Evolutionary conservation across 2,329 filamentous ascomycete species (phyloP).

Genomic region (Thielaviopsis euricoi): DNA sequence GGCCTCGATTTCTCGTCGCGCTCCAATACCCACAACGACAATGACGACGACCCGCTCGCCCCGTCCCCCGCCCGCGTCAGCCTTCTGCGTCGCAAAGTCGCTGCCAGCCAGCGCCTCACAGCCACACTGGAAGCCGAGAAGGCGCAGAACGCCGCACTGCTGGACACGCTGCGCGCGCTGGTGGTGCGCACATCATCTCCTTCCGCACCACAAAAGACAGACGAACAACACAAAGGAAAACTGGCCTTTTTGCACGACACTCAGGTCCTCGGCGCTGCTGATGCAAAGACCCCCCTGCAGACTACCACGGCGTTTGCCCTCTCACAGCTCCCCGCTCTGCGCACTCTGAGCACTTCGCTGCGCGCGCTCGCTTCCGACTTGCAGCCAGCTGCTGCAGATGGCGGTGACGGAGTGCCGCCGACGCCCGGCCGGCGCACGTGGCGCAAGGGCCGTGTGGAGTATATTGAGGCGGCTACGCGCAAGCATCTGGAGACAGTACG

Average conservation of each 20-base stretch:
- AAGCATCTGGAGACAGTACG: conserved; percentile 57
- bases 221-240: too few relatives aligned
- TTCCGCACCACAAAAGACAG: neutral
- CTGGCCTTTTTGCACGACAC: conserved; percentile 43
- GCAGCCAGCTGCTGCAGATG: conserved; percentile 12
- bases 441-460: conserved; percentile 57
- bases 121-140: conserved; percentile 52
- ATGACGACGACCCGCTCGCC: neutral
- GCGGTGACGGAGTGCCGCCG: conserved; percentile 8
- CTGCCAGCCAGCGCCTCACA: conserved; percentile 65
- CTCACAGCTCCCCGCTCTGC: conserved; percentile 66
- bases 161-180: conserved; percentile 39
- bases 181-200: conserved; percentile 7
- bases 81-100: conserved; percentile 54
- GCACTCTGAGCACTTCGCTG: conserved; percentile 44
- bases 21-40: neutral
- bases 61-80: conserved; percentile 54
- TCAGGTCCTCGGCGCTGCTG: conserved; percentile 32
- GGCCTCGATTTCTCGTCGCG: conserved; percentile 32
- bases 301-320: conserved; percentile 66
- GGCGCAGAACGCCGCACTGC: conserved; percentile 53
- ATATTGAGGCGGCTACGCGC: conserved; percentile 66
- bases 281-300: conserved; percentile 38
- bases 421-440: conserved; percentile 28
- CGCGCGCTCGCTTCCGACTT: conserved; percentile 51